Base-by-base conservation (phyloP, 2,329 filamentous ascomycete species). In the Microsporum canis region DNA sequence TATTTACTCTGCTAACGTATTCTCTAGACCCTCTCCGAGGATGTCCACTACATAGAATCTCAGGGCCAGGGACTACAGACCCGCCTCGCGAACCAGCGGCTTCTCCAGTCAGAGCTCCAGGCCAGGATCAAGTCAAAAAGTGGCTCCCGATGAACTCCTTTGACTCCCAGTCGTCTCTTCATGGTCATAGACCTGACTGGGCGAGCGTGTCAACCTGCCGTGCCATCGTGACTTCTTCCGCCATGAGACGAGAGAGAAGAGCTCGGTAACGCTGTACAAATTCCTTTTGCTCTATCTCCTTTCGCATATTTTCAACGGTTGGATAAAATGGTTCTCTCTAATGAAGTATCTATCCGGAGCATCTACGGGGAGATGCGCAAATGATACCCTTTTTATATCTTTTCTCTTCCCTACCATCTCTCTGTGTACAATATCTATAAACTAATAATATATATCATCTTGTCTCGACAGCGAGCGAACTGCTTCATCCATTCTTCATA, bases 51-150 rank as follows among this genome's bases (percentile, higher is more conserved):
- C 71, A 97, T 99, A 65, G 94, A 99, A 76, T 91, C 94, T 1
- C 94, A 99, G 74, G 91, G 90, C 5, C 92, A 99, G 75, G 94
- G 94, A 78, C 78, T 99, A 55, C 94, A 99, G 70, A 92, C 99
- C 5, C 94, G 97, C 74, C 92, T 92, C 23, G 90, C 94, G 45
- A 99, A 99, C 68, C 94, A 99, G 72, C 96, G 96, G 72, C 82
- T 96, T 33, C 81, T 99, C 55, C 90, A 92, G 72, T 89, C 87
- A 64, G 94, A 99, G 73, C 81, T 99, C 1, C 86, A 95, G 71
- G 88, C 87, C 38, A 79, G 97, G n/a, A 81, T 99, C 29, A 86
- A 91, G 66, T 96, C 90, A 89, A 14, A 88, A 87, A 0, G 71
- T 77, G 5, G 86, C 84, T 58, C 51, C 12, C 51, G 31, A 12